These are phyloP conservation scores for Gaeumannomyces sp. DNA, from an alignment of 2,329 filamentous ascomycete genomes.

Conservation along the genomic window DNA sequence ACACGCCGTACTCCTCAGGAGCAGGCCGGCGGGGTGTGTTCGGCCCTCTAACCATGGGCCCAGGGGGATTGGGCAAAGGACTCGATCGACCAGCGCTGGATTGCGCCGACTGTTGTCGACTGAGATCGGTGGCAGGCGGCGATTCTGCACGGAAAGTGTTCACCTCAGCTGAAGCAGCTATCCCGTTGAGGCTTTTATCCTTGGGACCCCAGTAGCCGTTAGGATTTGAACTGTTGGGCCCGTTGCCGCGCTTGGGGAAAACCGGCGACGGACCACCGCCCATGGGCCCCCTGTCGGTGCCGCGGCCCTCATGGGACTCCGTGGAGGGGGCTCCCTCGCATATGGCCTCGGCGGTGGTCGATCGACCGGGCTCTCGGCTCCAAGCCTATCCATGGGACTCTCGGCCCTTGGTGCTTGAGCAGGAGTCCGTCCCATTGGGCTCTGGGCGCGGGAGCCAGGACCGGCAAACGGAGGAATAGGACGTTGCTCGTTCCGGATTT, in stretches of 20 bases:
- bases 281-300: neutral
- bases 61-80: neutral
- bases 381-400: constrained; percentile 4
- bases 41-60: constrained; percentile 1
- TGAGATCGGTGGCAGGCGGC: neutral
- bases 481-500: neutral
- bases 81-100: neutral
- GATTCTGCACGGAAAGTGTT: neutral
- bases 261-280: neutral
- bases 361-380: constrained; percentile 8
- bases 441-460: constrained; percentile 4
- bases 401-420: constrained; percentile 3
- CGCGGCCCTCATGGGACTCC: neutral
- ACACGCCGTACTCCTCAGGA: constrained; percentile 6
- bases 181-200: neutral
- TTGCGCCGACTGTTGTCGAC: neutral
- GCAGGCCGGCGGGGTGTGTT: constrained; percentile 1
- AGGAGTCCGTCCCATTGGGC: constrained; percentile 8
- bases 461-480: neutral
- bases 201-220: neutral
- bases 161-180: neutral
- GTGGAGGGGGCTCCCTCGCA: neutral
- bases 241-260: neutral
- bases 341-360: neutral
- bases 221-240: neutral